phyloP scores from a whole-genome alignment of 2,329 filamentous ascomycete species.

The Penicillium sp. region DNA sequence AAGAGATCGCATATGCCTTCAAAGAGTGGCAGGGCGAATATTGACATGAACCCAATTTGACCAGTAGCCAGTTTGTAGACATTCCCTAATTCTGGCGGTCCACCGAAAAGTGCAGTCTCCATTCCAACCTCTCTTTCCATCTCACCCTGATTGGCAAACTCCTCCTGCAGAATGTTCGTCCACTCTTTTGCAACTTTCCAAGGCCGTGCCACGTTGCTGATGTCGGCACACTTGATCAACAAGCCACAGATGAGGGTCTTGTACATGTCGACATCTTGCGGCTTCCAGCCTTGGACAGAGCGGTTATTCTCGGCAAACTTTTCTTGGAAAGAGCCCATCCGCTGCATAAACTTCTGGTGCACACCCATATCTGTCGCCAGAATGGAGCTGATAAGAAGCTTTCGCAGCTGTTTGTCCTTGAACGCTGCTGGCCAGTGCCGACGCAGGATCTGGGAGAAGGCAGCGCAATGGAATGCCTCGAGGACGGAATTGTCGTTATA shows the following conservation, averaged over 20 bases:
- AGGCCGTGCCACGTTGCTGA: constrained; percentile 90
- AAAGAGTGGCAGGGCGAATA: constrained; percentile 91
- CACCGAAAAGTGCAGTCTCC: constrained; percentile 76
- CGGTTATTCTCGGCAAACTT: constrained; percentile 66
- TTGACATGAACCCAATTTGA: constrained; percentile 93
- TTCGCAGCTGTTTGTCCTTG: constrained; percentile 72
- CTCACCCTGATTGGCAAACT: constrained; percentile 86
- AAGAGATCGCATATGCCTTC: constrained; percentile 81
- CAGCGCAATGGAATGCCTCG: constrained; percentile 95
- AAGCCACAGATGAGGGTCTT: constrained; percentile 81
- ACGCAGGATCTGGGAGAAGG: constrained; percentile 91
- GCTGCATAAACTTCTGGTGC: constrained; percentile 95
- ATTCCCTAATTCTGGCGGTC: constrained; percentile 76
- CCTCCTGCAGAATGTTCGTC: constrained; percentile 91
- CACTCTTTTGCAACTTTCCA: constrained; percentile 79
- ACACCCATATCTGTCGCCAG: constrained; percentile 95
- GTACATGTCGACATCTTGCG: constrained; percentile 69
- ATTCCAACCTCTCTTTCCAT: constrained; percentile 90
- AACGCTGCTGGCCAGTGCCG: constrained; percentile 86
- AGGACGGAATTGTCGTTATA: constrained; percentile 97
- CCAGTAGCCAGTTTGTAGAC: constrained; percentile 76
- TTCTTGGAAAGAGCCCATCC: constrained; percentile 73
- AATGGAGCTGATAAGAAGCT: constrained; percentile 95
- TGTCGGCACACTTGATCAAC: constrained; percentile 96
- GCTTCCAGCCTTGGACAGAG: constrained; percentile 68